These are phyloP conservation scores for Pulicaria dysenterica DNA, from an alignment of 129 eudicot genomes.

Conservation along the genomic window DNA sequence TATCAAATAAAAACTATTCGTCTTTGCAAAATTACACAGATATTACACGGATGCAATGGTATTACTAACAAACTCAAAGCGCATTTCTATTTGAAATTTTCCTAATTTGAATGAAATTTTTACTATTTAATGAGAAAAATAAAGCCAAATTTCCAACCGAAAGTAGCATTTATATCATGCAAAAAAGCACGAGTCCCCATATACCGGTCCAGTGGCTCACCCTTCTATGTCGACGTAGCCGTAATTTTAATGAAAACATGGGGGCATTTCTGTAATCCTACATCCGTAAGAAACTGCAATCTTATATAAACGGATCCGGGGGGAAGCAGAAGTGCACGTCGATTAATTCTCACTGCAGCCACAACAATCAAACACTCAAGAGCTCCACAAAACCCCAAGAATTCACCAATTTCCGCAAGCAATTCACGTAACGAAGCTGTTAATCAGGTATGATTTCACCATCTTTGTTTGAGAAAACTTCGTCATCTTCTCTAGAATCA, in stretches of 20 bases:
- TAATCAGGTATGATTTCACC: conserved; percentile 7
- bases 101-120: too few species aligned
- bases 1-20: too few species aligned
- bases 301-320: neutral
- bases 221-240: neutral
- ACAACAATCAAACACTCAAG: neutral
- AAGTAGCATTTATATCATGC: too few species aligned
- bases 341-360: neutral
- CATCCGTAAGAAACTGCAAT: neutral
- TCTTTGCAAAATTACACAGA: too few species aligned
- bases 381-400: neutral
- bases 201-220: too few species aligned
- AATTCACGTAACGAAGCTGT: conserved; percentile 9
- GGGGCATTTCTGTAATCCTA: conserved; percentile 16
- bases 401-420: neutral
- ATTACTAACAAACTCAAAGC: too few species aligned
- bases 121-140: too few species aligned
- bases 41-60: too few species aligned
- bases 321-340: neutral
- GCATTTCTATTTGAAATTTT: too few species aligned
- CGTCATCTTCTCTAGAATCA: neutral
- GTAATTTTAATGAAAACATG: neutral
- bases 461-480: neutral
- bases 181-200: too few species aligned
- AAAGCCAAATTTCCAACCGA: too few species aligned